Base-by-base conservation (phyloP, 306 rosid genomes). In the Vigna nakashimae region DNA sequence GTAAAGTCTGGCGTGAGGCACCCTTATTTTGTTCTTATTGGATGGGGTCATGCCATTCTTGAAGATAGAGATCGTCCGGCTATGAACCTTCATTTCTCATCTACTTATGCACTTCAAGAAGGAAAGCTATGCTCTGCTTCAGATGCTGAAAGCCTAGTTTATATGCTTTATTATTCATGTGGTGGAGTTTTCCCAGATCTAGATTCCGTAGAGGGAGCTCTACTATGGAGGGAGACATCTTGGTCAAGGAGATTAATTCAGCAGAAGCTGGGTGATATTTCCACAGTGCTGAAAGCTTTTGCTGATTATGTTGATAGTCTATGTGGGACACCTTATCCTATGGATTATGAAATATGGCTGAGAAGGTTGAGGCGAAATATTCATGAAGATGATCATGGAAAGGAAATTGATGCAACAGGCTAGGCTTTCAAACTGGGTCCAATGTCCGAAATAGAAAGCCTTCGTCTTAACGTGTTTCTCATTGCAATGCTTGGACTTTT, bases 61-160 rank as follows among this genome's bases (percentile, higher is more conserved):
- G 98, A 95, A 83, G 99, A 95, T 69, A 86, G 97, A 82, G 99
- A 95, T 69, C 97, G 98, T 38, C 98, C 99, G 70, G 91, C 96
- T 6, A 86, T 95, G 93, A 92, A 95, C 76, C 96, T 95, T 86
- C 96, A 92, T 84, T 95, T 87, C 82, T 95, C 99, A 2, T 95
- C 99, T 42, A 92, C 99, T 50, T 87, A 84, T 7, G 98, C 97
- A 20, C 97, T 95, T 74, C 99, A 95, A 78, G 97, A 95, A 76
- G 99, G 98, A 73, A 95, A 91, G 75, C 82, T 95, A 32, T 95
- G 99, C 79, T 92, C 99, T 0, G 97, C 99, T 62, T 95, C 99
- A 46, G 99, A 95, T 84, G 98, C 98, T 3, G 99, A 95, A 87
- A 92, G 99, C 87, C 89, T 95, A 43, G 96, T 95, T 70, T 95